Base-by-base conservation (phyloP, 1,139 yeast genomes). In the Nematodospora anomalae region DNA sequence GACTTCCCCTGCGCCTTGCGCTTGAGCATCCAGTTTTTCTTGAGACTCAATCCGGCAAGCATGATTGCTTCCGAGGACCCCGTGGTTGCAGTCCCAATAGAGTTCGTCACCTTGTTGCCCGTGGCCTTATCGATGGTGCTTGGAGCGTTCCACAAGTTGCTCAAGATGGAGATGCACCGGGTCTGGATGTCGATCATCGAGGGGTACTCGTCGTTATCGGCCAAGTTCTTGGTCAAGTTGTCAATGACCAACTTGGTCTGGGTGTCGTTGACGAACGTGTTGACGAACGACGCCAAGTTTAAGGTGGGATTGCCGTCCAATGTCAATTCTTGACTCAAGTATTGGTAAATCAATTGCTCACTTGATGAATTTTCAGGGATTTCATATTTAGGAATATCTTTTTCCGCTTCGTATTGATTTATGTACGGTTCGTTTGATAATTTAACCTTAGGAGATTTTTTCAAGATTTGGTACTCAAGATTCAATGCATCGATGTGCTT, bases 61-160 rank as follows among this genome's bases (percentile, higher is more conserved):
- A 88, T 88, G 48, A 89, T 81, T 5, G 97, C 97, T 58, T 89
- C 97, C 0, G 94, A 83, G 3, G 96, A 87, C 4, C 97, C 97
- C 2, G 96, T 89, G 37, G 96, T 86, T 28, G 96, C 94, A 13
- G 95, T 80, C 21, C 97, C 97, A 23, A 87, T 70, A 3, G 92
- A 83, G 21, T 64, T 64, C 33, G 62, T 55, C 21, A 52, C 37
- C 13, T 47, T 45, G 22, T 49, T 46, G 33, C 70, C 70, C 26
- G 60, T 62, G 12, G 51, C 52, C 16, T 50, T 37, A 32, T 64
- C 56, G 11, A 32, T 48, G 33, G 35, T 55, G 41, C 53, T 57
- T 36, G 85, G 85, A 9, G 89, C 90, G 55, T 87, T 70, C 97
- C 97, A 89, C 51, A 89, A 62, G 51, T 81, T 76, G 16, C 89